Evolutionary conservation across 805 yeast genomes (phyloP), one percentile per base, ranked within the genome.

Genomic region (Suhomyces sp.): DNA sequence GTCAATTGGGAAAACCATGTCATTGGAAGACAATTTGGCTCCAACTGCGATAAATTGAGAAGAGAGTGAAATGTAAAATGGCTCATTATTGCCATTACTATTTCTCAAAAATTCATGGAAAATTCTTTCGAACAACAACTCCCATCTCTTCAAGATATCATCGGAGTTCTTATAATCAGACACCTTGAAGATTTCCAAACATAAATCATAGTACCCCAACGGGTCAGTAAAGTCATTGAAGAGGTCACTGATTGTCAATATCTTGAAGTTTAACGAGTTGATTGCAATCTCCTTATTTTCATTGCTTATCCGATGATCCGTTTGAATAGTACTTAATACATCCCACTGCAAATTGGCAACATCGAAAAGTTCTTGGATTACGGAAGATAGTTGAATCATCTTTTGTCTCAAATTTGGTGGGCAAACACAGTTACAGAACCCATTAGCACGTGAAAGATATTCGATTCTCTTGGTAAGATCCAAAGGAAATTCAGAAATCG

Each of bases 201-300:
- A 83, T 33, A 91, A 69, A 47, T 86, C 95, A 58, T 81, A 80
- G 54, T 90, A 91, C 5, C 91, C 91, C 42, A 90, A 65, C 16
- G 95, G 95, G 49, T 84, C 90, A 9, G 95, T 87, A 59, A 73
- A 91, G 44, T 78, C 82, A 62, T 93, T 91, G 68, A 80, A 91
- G 35, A 93, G 65, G 39, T 84, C 93, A 50, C 84, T 81, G 20
- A 88, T 77, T 4, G 82, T 74, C 48, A 83, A 64, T 21, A 93
- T 77, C 52, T 75, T 74, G 25, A 72, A 76, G 53, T 85, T 77
- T 37, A 93, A 70, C 27, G 73, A 69, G 10, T 61, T 64, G 4
- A 72, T 54, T 8, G 85, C 75, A 30, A 69, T 72, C 5, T 62
- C 58, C 47, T 76, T 76, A 28, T 78, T 74, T 2, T 67, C 71